These are phyloP conservation scores for Agrostemma githago DNA, from an alignment of 148 eudicot species.

Conservation along the genomic window DNA sequence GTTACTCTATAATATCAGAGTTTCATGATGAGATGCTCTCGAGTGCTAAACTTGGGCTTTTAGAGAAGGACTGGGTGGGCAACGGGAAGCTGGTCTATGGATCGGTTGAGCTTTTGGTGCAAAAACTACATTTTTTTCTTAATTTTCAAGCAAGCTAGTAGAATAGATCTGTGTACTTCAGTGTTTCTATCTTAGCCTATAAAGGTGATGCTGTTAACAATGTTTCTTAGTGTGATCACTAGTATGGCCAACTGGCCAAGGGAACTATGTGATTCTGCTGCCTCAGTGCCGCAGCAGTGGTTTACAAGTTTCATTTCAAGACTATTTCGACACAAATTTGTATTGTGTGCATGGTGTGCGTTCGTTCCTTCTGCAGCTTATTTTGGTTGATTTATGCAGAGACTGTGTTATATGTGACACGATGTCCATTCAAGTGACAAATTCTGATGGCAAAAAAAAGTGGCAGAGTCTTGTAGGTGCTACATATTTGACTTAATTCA, in stretches of 20 bases:
- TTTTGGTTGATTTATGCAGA: too few relatives aligned
- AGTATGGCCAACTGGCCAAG: neutral
- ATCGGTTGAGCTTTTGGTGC: slow-evolving; percentile 55
- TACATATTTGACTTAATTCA: too few relatives aligned
- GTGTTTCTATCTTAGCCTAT: slow-evolving; percentile 5
- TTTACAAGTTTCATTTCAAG: neutral
- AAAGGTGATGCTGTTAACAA: neutral
- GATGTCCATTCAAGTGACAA: too few relatives aligned
- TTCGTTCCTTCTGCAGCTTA: neutral
- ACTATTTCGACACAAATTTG: neutral
- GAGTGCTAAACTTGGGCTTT: slow-evolving; percentile 58
- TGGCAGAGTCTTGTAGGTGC: too few relatives aligned
- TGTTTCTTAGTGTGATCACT: neutral
- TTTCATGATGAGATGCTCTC: slow-evolving; percentile 71
- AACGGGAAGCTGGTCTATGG: slow-evolving; percentile 56
- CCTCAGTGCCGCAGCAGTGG: neutral
- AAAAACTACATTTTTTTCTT: slow-evolving; percentile 66
- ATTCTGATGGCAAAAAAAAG: too few relatives aligned
- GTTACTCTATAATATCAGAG: slow-evolving; percentile 64
- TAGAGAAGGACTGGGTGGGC: slow-evolving; percentile 75
- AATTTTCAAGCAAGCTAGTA: slow-evolving; percentile 53
- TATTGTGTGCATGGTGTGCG: neutral
- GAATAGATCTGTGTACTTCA: neutral
- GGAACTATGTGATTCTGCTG: slow-evolving; percentile 5
- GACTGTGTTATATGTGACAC: too few relatives aligned